Evolutionary conservation across 208 protist genomes (phyloP).

Genomic region (Trichomonas tenax): DNA sequence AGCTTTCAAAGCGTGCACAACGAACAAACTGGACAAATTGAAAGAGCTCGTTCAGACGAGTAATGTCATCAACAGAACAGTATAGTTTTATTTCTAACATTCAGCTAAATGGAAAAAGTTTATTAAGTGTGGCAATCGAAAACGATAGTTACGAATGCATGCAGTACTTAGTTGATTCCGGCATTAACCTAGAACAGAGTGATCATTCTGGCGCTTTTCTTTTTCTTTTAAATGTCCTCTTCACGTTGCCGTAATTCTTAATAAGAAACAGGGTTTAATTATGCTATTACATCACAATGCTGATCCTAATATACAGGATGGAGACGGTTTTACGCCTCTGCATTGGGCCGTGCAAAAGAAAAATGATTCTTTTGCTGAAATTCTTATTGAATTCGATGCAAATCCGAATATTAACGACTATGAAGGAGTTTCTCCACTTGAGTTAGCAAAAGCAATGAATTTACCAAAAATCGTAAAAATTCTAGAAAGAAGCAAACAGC

Average conservation of each 20-base stretch:
- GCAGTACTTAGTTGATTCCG: neutral
- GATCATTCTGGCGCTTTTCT: neutral
- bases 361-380: neutral
- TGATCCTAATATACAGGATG: neutral
- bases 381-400: neutral
- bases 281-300: neutral
- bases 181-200: neutral
- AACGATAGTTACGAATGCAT: neutral
- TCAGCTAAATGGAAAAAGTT: neutral
- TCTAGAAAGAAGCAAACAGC: neutral
- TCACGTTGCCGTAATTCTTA: neutral
- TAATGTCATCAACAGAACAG: neutral
- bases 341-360: constrained; percentile 2
- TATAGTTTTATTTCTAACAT: neutral
- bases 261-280: neutral
- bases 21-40: neutral
- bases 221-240: neutral
- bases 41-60: neutral
- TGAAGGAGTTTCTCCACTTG: neutral
- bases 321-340: neutral
- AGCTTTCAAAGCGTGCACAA: neutral
- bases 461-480: neutral
- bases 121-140: neutral
- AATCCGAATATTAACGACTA: neutral
- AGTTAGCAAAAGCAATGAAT: neutral